phyloP scores from a whole-genome alignment of 306 rosid species.

The Casuarina cunninghamiana region DNA sequence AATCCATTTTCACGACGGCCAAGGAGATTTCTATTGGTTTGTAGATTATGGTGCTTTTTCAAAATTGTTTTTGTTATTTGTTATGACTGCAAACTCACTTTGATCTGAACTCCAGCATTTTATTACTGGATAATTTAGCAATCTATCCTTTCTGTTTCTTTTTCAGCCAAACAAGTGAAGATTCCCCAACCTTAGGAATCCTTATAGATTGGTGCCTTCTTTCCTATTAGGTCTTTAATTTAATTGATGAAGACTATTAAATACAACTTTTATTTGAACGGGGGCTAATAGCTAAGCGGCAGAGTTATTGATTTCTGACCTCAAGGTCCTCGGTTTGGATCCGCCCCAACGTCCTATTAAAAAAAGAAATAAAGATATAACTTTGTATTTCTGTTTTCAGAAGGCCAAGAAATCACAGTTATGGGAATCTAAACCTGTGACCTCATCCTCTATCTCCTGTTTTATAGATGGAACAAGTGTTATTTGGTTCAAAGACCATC shows the following conservation, averaged over 20 bases:
- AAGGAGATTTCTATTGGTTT: slow-evolving; percentile 97
- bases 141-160: background rate
- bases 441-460: background rate
- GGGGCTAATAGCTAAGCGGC: too few relatives aligned
- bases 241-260: background rate
- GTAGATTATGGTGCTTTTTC: slow-evolving; percentile 20
- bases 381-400: background rate
- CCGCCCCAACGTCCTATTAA: too few relatives aligned
- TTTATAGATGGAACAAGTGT: background rate
- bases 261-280: background rate
- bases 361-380: too few relatives aligned
- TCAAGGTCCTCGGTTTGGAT: too few relatives aligned
- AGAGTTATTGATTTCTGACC: too few relatives aligned
- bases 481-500: background rate
- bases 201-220: background rate
- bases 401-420: background rate
- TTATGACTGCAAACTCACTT: slow-evolving; percentile 11
- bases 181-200: background rate
- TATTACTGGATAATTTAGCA: background rate
- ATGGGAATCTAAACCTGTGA: background rate
- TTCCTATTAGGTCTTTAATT: background rate
- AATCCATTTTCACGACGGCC: slow-evolving; percentile 91
- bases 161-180: background rate
- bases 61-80: slow-evolving; percentile 8
- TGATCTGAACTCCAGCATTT: slow-evolving; percentile 14